phyloP scores from a whole-genome alignment of 1,284 basidiomycete genomes.

The Austroboletus novae-zelandiae region DNA sequence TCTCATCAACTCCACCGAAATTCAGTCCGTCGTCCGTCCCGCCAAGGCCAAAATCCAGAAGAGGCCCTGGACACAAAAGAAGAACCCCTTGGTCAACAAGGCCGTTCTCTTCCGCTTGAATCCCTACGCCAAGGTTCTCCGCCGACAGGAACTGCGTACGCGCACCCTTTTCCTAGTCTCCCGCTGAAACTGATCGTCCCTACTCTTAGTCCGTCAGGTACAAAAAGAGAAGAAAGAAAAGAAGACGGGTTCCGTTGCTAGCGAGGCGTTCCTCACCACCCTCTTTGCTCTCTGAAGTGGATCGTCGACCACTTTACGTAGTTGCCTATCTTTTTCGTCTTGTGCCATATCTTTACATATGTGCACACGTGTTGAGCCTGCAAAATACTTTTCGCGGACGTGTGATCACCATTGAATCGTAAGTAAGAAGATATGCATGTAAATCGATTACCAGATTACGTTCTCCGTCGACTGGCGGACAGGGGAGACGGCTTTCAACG shows the following conservation, averaged over 20 bases:
- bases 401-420: too few relatives aligned
- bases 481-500: too few relatives aligned
- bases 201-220: slow-evolving; percentile 62
- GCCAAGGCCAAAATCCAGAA: slow-evolving; percentile 79
- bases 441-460: too few relatives aligned
- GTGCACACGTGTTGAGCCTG: slow-evolving; percentile 17
- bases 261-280: slow-evolving; percentile 84
- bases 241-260: slow-evolving; percentile 67
- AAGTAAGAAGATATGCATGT: too few relatives aligned
- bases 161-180: slow-evolving; percentile 24
- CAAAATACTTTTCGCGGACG: not conserved
- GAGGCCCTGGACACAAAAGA: slow-evolving; percentile 98
- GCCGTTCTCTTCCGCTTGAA: slow-evolving; percentile 97
- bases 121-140: slow-evolving; percentile 96
- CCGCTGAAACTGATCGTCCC: slow-evolving; percentile 2
- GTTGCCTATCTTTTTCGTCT: slow-evolving; percentile 3
- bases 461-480: too few relatives aligned
- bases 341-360: slow-evolving; percentile 14
- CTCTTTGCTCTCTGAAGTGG: slow-evolving; percentile 77
- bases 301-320: not conserved
- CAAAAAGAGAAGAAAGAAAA: slow-evolving; percentile 67
- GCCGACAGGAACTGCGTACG: slow-evolving; percentile 83
- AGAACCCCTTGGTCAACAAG: slow-evolving; percentile 98
- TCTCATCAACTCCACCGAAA: slow-evolving; percentile 97
- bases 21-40: slow-evolving; percentile 92